Evolutionary conservation across 2,329 filamentous ascomycete genomes (phyloP).

Genomic region (Colletotrichum sp.): DNA sequence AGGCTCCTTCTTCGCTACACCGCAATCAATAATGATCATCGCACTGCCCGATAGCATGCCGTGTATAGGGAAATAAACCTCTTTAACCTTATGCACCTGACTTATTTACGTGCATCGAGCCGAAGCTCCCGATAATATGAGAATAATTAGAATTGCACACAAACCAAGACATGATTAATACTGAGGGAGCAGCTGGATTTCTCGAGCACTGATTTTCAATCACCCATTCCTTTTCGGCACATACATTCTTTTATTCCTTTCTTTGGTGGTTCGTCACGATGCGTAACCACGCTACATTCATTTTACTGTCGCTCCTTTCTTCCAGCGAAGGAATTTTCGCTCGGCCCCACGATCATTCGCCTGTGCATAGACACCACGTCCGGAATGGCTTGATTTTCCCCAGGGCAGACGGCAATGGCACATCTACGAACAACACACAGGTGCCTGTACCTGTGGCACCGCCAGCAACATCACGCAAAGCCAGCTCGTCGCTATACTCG

Average conservation of each 20-base stretch:
- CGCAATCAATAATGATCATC: background rate
- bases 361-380: background rate
- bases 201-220: fast-evolving
- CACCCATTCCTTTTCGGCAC: background rate
- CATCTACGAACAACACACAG: background rate
- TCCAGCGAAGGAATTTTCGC: background rate
- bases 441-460: background rate
- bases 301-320: background rate
- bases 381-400: background rate
- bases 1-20: background rate
- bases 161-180: background rate
- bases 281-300: background rate
- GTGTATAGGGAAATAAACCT: background rate
- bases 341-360: background rate
- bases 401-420: background rate
- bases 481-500: background rate
- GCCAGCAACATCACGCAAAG: background rate
- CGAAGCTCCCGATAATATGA: background rate
- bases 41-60: background rate
- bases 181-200: background rate
- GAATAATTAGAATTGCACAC: background rate
- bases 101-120: background rate
- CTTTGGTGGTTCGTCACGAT: background rate
- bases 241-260: background rate
- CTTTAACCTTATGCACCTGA: background rate